Evolutionary conservation across 768 basidiomycete species (phyloP), one percentile per base, ranked within the genome.

Genomic region (Rhizopogon roseolus): DNA sequence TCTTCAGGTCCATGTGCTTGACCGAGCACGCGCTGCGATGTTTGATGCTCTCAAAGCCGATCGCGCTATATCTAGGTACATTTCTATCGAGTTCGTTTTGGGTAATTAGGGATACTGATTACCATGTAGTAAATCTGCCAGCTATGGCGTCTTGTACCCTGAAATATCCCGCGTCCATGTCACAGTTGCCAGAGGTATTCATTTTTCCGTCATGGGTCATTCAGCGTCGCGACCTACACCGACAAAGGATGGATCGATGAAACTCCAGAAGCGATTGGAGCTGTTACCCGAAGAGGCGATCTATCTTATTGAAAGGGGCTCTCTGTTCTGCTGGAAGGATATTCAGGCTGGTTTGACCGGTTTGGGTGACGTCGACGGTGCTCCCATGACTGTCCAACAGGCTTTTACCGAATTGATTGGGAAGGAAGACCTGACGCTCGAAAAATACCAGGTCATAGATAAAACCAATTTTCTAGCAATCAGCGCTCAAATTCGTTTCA

Each of bases 251-350:
- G 66, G 67, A n/a, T 55, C 62, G 1, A n/a, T 41, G 19, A 86
- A 81, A 62, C 53, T 71, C 1, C 77, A 80, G 13, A 91, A 86
- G 66, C 73, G 85, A 27, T 72, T 92, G 16, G 93, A 98, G 63
- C 76, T 99, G 0, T 77, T 99, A 2, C 97, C 97, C 0, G 97
- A 99, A 71, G 97, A 99, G 72, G 84, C 92, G 0, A 77, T 99
- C 16, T 98, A 98, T 73, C 81, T 98, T 32, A 79, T 96, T 42
- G 97, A 98, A 70, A 76, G 95, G 41, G 96, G 97, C 0, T 79
- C 88, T 2, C 71, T 98, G 57, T 88, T 90, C 57, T 93, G 93
- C 62, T 93, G 87, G 81, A 87, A 84, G 63, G 74, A 81, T 0
- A 64, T 63, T 11, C 67, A 71, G 28, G 61, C 58, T 8, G 16